phyloP scores from a whole-genome alignment of 176 grass and related monocot species.

The Musa schizocarpa region DNA sequence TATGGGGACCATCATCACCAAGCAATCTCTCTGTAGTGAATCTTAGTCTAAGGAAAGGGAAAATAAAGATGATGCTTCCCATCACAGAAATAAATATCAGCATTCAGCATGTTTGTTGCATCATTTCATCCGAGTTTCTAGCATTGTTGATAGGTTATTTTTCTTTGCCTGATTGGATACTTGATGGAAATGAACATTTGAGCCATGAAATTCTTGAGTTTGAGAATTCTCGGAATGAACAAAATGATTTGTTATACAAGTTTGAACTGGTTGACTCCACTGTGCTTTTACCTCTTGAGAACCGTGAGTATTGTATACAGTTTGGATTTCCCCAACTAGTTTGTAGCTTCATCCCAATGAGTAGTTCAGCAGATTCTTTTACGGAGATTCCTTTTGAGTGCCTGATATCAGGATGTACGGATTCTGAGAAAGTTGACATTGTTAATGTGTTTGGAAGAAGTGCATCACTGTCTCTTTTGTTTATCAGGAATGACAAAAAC shows the following conservation, averaged over 20 bases:
- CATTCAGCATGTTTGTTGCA: conserved; percentile 76
- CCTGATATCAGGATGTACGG: conserved; percentile 46
- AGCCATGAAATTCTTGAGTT: conserved; percentile 23
- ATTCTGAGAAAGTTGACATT: conserved; percentile 39
- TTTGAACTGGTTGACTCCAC: conserved; percentile 73
- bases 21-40: conserved; percentile 49
- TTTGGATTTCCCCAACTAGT: conserved; percentile 59
- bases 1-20: conserved; percentile 57
- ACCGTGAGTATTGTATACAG: conserved; percentile 49
- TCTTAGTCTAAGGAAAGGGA: conserved; percentile 52
- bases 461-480: conserved; percentile 60
- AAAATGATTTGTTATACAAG: conserved; percentile 48
- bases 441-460: conserved; percentile 57
- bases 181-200: conserved; percentile 36
- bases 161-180: conserved; percentile 78
- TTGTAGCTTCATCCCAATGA: conserved; percentile 48
- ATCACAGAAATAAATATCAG: conserved; percentile 56
- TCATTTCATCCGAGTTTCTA: conserved; percentile 66
- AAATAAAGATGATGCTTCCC: conserved; percentile 19
- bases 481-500: conserved; percentile 30
- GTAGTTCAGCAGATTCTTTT: conserved; percentile 45
- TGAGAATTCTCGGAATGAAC: conserved; percentile 18
- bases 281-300: conserved; percentile 70
- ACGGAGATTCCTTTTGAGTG: conserved; percentile 52
- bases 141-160: conserved; percentile 82